Base-by-base conservation (phyloP, 2,329 filamentous ascomycete species). In the Neonectria punicea region DNA sequence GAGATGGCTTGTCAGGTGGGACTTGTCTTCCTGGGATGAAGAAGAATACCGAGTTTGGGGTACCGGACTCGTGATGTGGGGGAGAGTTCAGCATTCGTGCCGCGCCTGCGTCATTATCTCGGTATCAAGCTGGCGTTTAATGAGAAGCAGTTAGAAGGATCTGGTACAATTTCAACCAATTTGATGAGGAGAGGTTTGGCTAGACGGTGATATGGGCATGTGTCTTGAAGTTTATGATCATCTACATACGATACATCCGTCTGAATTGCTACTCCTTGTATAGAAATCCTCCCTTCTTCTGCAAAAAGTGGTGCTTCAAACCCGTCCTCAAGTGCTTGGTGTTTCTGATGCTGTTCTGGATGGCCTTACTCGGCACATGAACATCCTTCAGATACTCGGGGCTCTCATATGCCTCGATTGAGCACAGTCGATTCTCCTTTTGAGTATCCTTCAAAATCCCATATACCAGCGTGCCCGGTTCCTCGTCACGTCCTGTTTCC, bases 351-450 rank as follows among this genome's bases (percentile, higher is more conserved):
- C 62, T 76, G n/a, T 63, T 65, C 59, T 70, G 69, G 13, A 77
- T 69, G 1, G 74, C 74, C 18, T 70, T 62, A 55, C 74, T 76
- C 50, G 72, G 71, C 43, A 72, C 71, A 58, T 77, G 75, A 2
- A 74, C 71, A 28, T 74, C 68, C 47, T 65, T 69, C 59, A 77
- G 55, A 43, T 76, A 75, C 30, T 70, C 71, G 5, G 68, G 54
- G 57, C 63, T 73, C 53, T 74, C 69, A 53, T 77, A 77, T 3
- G 66, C 70, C 72, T 76, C 75, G 16, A 76, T 39, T 4, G 72
- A 65, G 34, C 61, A 72, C 14, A 76, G 58, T 30, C 65, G 67
- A 28, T 70, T 49, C 14, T 71, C 66, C 30, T 70, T 63, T 18
- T 67, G 56, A 5, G 55, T 20, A n/a, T 73, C 72, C 56, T 63